A percentile compares a stretch with the other conserved stretches of the same genome.
Evolutionary conservation across 805 yeast genomes (phyloP).

Genomic region (Yarrowia deformans): DNA sequence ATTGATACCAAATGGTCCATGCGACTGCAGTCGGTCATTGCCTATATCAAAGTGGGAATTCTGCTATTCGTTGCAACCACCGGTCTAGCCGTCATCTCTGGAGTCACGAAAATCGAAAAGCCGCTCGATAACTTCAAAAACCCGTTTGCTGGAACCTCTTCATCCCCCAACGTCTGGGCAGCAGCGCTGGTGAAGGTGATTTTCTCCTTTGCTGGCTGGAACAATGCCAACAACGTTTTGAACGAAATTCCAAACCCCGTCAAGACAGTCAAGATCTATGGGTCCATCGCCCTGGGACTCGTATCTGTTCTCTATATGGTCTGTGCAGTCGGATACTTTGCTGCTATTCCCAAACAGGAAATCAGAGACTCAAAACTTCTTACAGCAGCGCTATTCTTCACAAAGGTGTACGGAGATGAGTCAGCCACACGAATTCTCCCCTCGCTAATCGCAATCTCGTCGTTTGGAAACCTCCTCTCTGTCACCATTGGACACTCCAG

Average conservation of each 20-base stretch:
- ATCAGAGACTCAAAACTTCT: slow-evolving; percentile 24
- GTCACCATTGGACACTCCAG: slow-evolving; percentile 26
- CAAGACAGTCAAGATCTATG: slow-evolving; percentile 12
- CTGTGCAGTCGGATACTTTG: slow-evolving; percentile 21
- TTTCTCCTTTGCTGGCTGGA: slow-evolving; percentile 35
- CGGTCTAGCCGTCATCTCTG: background rate
- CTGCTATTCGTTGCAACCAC: slow-evolving; percentile 1
- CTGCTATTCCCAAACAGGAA: slow-evolving; percentile 18
- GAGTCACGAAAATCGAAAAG: slow-evolving; percentile 3
- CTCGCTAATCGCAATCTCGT: slow-evolving; percentile 13
- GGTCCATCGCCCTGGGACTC: slow-evolving; percentile 9
- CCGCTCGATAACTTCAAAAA: slow-evolving; percentile 24
- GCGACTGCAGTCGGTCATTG: slow-evolving; percentile 9
- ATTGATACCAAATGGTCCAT: slow-evolving; percentile 24
- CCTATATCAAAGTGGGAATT: slow-evolving; percentile 31
- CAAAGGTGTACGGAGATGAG: slow-evolving; percentile 19
- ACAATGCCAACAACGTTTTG: slow-evolving; percentile 19
- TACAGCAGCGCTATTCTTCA: slow-evolving; percentile 20
- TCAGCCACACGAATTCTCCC: slow-evolving; percentile 3
- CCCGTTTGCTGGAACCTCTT: slow-evolving; percentile 7
- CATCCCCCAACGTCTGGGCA: slow-evolving; percentile 18
- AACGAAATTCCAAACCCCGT: slow-evolving; percentile 30
- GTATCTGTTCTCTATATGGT: slow-evolving; percentile 11
- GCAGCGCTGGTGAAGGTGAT: slow-evolving; percentile 23
- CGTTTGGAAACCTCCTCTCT: slow-evolving; percentile 20